These are phyloP conservation scores for Termitomyces sp. DNA, from an alignment of 768 basidiomycete genomes.

Conservation along the genomic window DNA sequence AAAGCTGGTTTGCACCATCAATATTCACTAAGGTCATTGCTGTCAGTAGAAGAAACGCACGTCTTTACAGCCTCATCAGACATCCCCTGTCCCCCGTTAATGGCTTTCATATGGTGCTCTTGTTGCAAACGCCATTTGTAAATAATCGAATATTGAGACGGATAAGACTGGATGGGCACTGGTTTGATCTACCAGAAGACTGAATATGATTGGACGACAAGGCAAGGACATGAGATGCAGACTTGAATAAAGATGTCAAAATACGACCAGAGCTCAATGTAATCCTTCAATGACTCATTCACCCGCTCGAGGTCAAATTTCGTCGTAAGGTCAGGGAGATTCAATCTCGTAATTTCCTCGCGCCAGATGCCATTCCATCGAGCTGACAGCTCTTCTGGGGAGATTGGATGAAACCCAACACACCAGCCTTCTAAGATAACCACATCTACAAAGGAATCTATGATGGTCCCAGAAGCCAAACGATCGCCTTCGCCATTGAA, in stretches of 20 bases:
- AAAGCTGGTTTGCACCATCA: conserved; percentile 44
- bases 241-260: conserved; percentile 81
- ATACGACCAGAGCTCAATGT: conserved; percentile 62
- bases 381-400: conserved; percentile 40
- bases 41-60: conserved; percentile 31
- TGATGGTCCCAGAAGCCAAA: conserved; percentile 32
- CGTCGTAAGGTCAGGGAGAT: conserved; percentile 30
- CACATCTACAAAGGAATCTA: conserved; percentile 54
- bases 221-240: conserved; percentile 9
- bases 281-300: conserved; percentile 57
- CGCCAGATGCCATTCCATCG: conserved; percentile 48
- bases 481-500: conserved; percentile 84
- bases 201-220: neutral
- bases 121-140: conserved; percentile 90
- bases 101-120: conserved; percentile 83
- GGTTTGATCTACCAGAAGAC: conserved; percentile 16
- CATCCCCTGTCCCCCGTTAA: conserved; percentile 88
- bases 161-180: conserved; percentile 15
- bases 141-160: conserved; percentile 46
- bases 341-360: conserved; percentile 30
- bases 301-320: conserved; percentile 55
- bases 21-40: conserved; percentile 1
- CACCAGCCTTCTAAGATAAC: conserved; percentile 97
- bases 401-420: conserved; percentile 76
- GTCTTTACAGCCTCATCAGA: conserved; percentile 67